Percentiles rank a stretch among this genome's conserved stretches.
These are phyloP conservation scores for Paramyrothecium sp. DNA, from an alignment of 2,329 filamentous ascomycete genomes.

Conservation along the genomic window DNA sequence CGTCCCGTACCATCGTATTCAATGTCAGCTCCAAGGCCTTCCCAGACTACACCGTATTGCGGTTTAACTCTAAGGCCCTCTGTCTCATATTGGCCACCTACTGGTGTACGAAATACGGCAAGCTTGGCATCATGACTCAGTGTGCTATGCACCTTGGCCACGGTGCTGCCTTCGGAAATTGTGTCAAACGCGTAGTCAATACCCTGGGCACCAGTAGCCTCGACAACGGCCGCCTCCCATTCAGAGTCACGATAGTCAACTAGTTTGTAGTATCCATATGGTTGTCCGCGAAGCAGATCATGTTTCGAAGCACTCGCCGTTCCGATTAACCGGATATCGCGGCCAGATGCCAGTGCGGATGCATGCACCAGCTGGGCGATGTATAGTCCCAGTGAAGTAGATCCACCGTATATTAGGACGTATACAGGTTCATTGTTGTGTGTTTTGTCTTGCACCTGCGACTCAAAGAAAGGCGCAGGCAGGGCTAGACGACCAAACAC, in stretches of 20 bases:
- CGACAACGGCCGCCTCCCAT: constrained; percentile 29
- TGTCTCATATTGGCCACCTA: constrained; percentile 19
- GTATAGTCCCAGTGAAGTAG: constrained; percentile 30
- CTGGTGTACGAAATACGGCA: constrained; percentile 19
- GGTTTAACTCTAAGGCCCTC: constrained; percentile 25
- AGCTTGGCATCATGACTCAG: constrained; percentile 22
- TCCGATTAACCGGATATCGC: constrained; percentile 21
- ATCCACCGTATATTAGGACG: constrained; percentile 30
- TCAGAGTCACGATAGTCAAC: constrained; percentile 33
- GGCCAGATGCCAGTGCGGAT: constrained; percentile 5
- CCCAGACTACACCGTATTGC: constrained; percentile 39
- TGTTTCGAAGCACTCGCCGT: constrained; percentile 23
- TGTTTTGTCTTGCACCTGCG: rapidly evolving
- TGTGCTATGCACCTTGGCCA: constrained; percentile 23
- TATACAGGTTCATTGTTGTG: not conserved
- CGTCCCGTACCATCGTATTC: constrained; percentile 30
- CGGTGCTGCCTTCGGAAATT: constrained; percentile 37
- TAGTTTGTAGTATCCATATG: constrained; percentile 35
- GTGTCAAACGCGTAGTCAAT: constrained; percentile 36
- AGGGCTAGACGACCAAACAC: constrained; percentile 35
- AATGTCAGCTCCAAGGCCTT: constrained; percentile 37
- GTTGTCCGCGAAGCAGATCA: constrained; percentile 21
- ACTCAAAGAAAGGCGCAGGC: constrained; percentile 25
- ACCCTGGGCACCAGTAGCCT: constrained; percentile 17
- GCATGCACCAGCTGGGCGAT: constrained; percentile 25